Conservation (phyloP, 495 filamentous ascomycete species). For the Sporormia fimetaria region DNA sequence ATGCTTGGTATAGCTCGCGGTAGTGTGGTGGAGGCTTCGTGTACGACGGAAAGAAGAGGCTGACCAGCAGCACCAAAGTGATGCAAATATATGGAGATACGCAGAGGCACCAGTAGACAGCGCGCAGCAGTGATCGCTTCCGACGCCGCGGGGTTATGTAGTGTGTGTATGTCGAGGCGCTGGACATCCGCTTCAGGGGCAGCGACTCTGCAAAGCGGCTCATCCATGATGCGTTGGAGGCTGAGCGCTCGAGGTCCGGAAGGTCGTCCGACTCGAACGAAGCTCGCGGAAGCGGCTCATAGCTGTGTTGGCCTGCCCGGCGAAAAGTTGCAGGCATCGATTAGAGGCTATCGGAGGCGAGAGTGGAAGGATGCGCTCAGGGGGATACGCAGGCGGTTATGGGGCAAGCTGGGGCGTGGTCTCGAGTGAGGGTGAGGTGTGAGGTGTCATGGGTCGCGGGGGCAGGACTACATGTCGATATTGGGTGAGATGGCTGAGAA, state of each 20-base stretch:
- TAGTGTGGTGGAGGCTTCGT: conserved; percentile 16
- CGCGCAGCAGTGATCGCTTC: conserved; percentile 9
- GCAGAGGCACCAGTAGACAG: conserved; percentile 12
- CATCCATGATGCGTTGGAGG: conserved; percentile 9
- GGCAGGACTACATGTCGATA: no score
- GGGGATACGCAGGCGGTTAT: no score
- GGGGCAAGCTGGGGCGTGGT: no score
- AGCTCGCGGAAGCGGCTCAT: conserved; percentile 22
- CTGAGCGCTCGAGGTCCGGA: conserved; percentile 3
- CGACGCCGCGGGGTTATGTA: conserved; percentile 14
- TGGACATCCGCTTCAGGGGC: conserved; percentile 4
- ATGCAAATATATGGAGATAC: conserved; percentile 9
- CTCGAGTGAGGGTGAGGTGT: no score
- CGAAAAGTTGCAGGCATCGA: conserved; percentile 17
- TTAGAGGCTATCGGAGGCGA: no score
- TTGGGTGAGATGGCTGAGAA: no score
- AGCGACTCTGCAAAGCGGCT: background rate
- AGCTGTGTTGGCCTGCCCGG: conserved; percentile 15
- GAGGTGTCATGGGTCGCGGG: no score
- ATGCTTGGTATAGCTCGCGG: conserved; percentile 11
- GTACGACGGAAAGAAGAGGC: conserved; percentile 18
- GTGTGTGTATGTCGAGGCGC: conserved; percentile 8
- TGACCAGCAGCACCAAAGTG: conserved; percentile 10
- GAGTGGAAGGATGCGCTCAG: background rate
- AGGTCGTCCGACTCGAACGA: conserved; percentile 13